phyloP scores from a whole-genome alignment of 495 filamentous ascomycete genomes.

The Penicillium goetzii region DNA sequence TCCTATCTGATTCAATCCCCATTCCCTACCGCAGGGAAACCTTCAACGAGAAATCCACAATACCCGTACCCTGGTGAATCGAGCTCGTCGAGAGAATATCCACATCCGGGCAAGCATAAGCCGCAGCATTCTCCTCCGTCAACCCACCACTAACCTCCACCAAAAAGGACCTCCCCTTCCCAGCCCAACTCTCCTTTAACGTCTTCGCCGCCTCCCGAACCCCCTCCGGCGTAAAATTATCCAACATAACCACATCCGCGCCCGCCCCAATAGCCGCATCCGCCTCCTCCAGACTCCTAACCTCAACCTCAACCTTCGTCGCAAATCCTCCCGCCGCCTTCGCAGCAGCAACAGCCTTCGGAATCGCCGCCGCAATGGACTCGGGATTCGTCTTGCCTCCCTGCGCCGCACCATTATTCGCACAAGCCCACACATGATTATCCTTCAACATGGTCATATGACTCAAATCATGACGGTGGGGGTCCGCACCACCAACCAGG shows the following conservation, averaged over 20 bases:
- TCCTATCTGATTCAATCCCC: neutral
- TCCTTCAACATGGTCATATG: constrained; percentile 99
- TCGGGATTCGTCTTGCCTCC: constrained; percentile 24
- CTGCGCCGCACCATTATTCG: constrained; percentile 46
- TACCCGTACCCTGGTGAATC: constrained; percentile 91
- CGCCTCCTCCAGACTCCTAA: constrained; percentile 81
- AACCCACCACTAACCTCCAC: constrained; percentile 92
- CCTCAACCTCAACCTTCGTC: constrained; percentile 95
- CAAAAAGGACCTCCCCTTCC: constrained; percentile 64
- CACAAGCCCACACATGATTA: constrained; percentile 91
- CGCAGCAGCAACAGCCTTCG: constrained; percentile 78
- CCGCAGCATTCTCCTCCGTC: constrained; percentile 78
- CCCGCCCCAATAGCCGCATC: constrained; percentile 88
- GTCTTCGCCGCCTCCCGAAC: constrained; percentile 69
- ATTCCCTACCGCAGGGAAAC: constrained; percentile 54
- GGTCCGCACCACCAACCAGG: constrained; percentile 87
- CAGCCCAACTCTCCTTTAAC: constrained; percentile 77
- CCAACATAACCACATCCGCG: constrained; percentile 95
- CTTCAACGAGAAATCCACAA: constrained; percentile 96
- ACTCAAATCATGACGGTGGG: constrained; percentile 88
- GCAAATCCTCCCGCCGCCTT: constrained; percentile 85
- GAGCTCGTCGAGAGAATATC: constrained; percentile 95
- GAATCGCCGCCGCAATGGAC: constrained; percentile 68
- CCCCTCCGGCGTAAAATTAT: constrained; percentile 84
- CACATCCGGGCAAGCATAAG: constrained; percentile 83